These are phyloP conservation scores for Solanum arcanum DNA, from an alignment of 257 asterid genomes.

Conservation along the genomic window DNA sequence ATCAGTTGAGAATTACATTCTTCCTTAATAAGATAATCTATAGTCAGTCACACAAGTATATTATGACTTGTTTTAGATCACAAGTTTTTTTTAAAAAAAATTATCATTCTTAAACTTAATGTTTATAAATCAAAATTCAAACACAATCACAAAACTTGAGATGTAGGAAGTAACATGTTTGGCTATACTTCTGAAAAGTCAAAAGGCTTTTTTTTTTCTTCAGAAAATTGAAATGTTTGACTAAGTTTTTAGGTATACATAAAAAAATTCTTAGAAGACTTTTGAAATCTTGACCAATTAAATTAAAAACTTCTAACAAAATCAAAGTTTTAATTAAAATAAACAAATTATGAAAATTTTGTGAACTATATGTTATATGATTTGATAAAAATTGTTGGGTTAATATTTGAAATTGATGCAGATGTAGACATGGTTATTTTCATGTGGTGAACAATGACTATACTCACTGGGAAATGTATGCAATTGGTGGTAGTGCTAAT, in stretches of 20 bases:
- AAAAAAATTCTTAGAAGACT: not conserved
- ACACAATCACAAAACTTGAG: not conserved
- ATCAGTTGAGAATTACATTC: not conserved
- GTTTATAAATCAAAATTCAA: not conserved
- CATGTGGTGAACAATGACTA: conserved; percentile 93
- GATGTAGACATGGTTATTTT: conserved; percentile 81
- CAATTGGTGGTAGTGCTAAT: conserved; percentile 80
- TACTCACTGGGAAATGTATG: conserved; percentile 93
- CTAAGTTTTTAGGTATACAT: too few relatives aligned
- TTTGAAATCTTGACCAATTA: not conserved
- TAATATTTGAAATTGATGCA: conserved; percentile 10
- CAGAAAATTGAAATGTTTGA: not conserved
- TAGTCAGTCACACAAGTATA: not conserved
- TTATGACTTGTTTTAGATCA: not conserved
- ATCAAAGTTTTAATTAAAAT: too few relatives aligned
- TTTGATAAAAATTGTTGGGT: not conserved
- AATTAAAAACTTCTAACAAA: too few relatives aligned
- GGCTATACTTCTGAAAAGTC: not conserved
- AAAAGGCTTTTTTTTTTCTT: too few relatives aligned
- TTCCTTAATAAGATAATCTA: not conserved
- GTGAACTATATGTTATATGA: not conserved
- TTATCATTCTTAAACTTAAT: not conserved
- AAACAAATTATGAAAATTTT: not conserved
- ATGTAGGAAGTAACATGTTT: not conserved
- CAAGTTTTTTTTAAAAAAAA: too few relatives aligned